Conservation (phyloP, 768 basidiomycete species). For the Cyathus striatus region DNA sequence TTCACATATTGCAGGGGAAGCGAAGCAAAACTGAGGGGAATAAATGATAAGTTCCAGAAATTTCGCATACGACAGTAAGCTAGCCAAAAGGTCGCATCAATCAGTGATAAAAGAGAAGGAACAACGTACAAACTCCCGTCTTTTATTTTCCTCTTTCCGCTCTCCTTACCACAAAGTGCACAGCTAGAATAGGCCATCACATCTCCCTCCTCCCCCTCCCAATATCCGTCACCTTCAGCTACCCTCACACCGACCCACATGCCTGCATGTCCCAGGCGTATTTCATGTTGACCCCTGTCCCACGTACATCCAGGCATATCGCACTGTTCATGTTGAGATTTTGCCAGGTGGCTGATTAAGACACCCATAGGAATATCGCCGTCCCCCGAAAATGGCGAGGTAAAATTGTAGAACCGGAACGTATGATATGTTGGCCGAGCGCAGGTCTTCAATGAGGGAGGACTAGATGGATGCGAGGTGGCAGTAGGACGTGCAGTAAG, state of each 20-base stretch:
- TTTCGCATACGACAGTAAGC: conserved; percentile 53
- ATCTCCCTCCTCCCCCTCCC: conserved; percentile 3
- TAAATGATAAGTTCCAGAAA: conserved; percentile 51
- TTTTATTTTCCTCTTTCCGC: conserved; percentile 28
- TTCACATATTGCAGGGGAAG: conserved; percentile 38
- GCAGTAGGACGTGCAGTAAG: conserved; percentile 2
- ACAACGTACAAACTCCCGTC: conserved; percentile 49
- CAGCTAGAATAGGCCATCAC: conserved; percentile 31
- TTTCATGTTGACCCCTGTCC: conserved; percentile 37
- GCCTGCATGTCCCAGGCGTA: conserved; percentile 35
- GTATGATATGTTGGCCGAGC: conserved; percentile 45
- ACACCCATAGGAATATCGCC: conserved; percentile 39
- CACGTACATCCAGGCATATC: conserved; percentile 24
- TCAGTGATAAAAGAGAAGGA: not conserved
- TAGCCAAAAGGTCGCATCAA: conserved; percentile 12
- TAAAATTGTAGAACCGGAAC: too few relatives aligned
- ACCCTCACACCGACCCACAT: conserved; percentile 22
- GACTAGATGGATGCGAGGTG: conserved; percentile 11
- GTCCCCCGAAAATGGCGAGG: conserved; percentile 35
- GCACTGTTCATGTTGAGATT: conserved; percentile 29
- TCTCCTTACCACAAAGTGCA: conserved; percentile 34
- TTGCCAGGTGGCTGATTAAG: conserved; percentile 25
- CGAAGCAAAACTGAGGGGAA: conserved; percentile 27
- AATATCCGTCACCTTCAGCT: conserved; percentile 4
- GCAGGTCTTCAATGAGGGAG: conserved; percentile 26